These are phyloP conservation scores for Actinidia arguta DNA, from an alignment of 179 eudicot genomes.

Conservation along the genomic window DNA sequence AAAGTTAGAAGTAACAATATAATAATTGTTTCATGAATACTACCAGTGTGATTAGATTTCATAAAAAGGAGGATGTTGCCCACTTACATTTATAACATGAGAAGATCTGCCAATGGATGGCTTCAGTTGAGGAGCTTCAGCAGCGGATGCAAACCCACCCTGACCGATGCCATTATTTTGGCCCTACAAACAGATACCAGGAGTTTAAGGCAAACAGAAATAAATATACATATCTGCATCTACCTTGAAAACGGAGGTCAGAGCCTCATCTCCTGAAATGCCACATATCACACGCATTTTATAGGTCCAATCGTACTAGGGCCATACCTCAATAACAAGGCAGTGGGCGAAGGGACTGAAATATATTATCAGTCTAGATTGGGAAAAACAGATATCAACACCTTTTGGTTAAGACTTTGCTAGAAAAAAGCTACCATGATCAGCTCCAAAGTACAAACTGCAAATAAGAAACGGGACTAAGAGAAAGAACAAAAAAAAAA, in stretches of 20 bases:
- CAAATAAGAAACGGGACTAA: neutral
- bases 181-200: constrained; percentile 40
- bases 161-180: constrained; percentile 39
- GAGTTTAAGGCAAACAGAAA: constrained; percentile 10
- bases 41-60: neutral
- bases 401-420: neutral
- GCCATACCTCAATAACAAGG: constrained; percentile 2
- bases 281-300: neutral
- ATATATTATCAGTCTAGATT: neutral
- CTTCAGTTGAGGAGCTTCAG: constrained; percentile 49
- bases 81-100: constrained; percentile 42
- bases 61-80: neutral
- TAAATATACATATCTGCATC: no score
- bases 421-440: neutral
- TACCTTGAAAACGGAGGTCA: neutral
- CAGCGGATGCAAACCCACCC: constrained; percentile 45
- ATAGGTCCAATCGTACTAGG: neutral
- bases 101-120: constrained; percentile 44
- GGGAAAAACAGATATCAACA: neutral
- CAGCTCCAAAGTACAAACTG: neutral
- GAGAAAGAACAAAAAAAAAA: neutral
- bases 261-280: neutral
- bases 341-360: neutral
- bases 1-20: neutral
- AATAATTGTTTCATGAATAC: no score